Percentiles rank a stretch among this genome's conserved stretches.
These are phyloP conservation scores for Trichoderma sp. DNA, from an alignment of 2,329 filamentous ascomycete species.

Conservation along the genomic window DNA sequence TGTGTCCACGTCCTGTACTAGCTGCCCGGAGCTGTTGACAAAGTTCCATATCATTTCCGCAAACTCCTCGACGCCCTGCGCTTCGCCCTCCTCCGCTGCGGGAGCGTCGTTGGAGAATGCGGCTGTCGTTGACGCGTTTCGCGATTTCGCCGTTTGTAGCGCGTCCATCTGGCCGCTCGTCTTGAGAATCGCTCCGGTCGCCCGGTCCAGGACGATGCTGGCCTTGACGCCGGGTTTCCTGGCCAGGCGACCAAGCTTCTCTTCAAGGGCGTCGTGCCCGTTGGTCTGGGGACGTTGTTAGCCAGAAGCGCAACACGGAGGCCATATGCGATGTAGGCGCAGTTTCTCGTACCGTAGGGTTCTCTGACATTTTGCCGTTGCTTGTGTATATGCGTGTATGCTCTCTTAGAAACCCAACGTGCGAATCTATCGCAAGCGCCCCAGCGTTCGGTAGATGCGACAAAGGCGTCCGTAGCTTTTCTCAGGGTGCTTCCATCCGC, in stretches of 20 bases:
- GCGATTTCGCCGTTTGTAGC: conserved; percentile 42
- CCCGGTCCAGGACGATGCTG: conserved; percentile 70
- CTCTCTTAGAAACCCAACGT: not conserved
- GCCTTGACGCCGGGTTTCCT: conserved; percentile 78
- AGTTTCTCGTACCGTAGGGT: conserved; percentile 4
- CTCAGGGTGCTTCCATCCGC: not conserved
- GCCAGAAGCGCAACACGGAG: not conserved
- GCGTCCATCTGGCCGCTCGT: conserved; percentile 66
- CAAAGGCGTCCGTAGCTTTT: not conserved
- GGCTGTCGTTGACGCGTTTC: conserved; percentile 35
- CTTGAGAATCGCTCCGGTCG: conserved; percentile 70
- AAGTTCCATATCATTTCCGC: conserved; percentile 75
- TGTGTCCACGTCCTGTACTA: conserved; percentile 70
- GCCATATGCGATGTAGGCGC: not conserved
- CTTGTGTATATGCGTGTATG: not conserved
- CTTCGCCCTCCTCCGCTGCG: conserved; percentile 44
- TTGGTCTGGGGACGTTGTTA: conserved; percentile 31
- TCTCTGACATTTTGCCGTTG: not conserved
- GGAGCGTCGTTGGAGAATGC: conserved; percentile 47
- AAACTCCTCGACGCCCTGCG: conserved; percentile 66
- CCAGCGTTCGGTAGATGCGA: not conserved
- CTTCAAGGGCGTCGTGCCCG: conserved; percentile 59
- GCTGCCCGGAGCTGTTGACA: conserved; percentile 62
- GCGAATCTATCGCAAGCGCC: not conserved
- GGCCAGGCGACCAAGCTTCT: conserved; percentile 65